Evolutionary conservation across 2,329 filamentous ascomycete species (phyloP).

Genomic region (Xylariales sp.): DNA sequence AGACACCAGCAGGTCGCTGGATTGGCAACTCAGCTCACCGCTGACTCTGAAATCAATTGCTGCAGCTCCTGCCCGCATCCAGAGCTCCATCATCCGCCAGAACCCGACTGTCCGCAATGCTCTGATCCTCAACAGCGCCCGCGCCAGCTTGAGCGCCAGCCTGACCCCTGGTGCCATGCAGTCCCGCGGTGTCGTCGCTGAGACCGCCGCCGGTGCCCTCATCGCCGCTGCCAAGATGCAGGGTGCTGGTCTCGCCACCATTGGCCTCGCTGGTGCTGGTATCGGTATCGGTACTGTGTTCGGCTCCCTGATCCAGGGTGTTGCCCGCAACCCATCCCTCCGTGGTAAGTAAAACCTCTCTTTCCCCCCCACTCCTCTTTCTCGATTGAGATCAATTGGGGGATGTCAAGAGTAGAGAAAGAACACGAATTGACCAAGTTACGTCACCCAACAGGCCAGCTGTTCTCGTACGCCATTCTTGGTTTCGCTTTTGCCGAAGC

Average conservation of each 20-base stretch:
- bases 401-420: too few species aligned
- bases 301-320: conserved; percentile 48
- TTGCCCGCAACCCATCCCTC: conserved; percentile 52
- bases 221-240: conserved; percentile 8
- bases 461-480: conserved; percentile 57
- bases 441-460: conserved; percentile 8
- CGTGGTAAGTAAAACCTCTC: conserved; percentile 52
- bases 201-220: conserved; percentile 18
- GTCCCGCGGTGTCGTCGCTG: conserved; percentile 20
- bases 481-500: conserved; percentile 62
- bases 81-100: neutral
- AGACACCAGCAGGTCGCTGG: too few species aligned
- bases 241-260: conserved; percentile 14
- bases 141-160: conserved; percentile 12
- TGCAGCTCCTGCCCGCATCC: neutral
- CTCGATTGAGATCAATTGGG: too few species aligned
- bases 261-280: conserved; percentile 24
- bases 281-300: conserved; percentile 48
- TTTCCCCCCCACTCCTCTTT: too few species aligned
- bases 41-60: too few species aligned
- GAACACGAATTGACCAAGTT: too few species aligned
- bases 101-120: conserved; percentile 9
- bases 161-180: conserved; percentile 17
- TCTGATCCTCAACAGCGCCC: conserved; percentile 17
- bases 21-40: too few species aligned